Base-by-base conservation (phyloP, 208 protist genomes). In the Trypanosoma congolense region DNA sequence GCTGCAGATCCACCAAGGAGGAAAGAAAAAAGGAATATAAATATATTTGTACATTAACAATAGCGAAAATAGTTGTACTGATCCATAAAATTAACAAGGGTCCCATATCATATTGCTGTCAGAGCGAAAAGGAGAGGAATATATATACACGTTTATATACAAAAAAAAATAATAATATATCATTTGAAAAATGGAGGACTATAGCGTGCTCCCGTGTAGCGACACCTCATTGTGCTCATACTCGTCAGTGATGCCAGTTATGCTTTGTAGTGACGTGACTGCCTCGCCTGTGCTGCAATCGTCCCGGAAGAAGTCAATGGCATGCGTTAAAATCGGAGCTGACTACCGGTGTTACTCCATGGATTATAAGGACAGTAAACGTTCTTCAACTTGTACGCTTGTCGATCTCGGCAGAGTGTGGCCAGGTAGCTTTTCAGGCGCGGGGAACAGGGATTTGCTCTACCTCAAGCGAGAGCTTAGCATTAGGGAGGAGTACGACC, bases 381-480 rank as follows among this genome's bases (percentile, higher is more conserved):
- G 33, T 6, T 38, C 12, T 12, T 16, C 9, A 6, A 38, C 6
- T 16, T 38, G 33, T 12, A 12, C 12, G 6, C 33, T 38, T 12
- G 6, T 38, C 12, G 12, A 6, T 12, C 33, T 38, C 33, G 33
- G 33, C 33, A 38, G 9, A 12, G 33, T 6, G 12, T 16, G 9
- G 6, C 12, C 9, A 16, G 33, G 9, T 12, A 12, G 33, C 12
- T 38, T 16, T 12, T n/a, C 45, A 12, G 57, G 31, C 21, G 29
- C 38, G 24, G 43, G 61, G 44, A 51, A 52, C 35, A 59, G 73
- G 38, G 80, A 89, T 61, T 75, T 81, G 9, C 46, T 72, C 0
- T 53, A 90, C 40, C 65, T 93, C 25, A 69, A 77, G 0, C 70
- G 86, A 4, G 81, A 93, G 71, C 55, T 72, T 50, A 68, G 81